Evolutionary conservation across 192 early-diverging fungal species (phyloP).

Genomic region (Chytriomyces hyalinus): DNA sequence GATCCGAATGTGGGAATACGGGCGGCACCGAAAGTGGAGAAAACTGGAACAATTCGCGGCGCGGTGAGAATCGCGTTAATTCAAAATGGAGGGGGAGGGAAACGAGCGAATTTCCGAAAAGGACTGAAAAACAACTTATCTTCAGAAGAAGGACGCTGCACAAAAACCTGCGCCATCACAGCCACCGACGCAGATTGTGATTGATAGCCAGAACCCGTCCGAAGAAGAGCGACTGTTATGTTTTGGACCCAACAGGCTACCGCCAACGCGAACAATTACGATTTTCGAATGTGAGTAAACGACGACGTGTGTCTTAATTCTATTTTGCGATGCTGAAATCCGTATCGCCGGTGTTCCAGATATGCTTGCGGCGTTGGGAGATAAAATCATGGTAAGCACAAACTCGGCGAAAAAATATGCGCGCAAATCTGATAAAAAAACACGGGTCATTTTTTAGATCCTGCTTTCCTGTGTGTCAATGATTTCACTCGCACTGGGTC

Average conservation of each 20-base stretch:
- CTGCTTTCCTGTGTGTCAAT: slow-evolving; percentile 83
- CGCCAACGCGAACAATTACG: slow-evolving; percentile 40
- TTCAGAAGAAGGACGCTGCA: neutral
- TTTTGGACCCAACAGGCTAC: slow-evolving; percentile 54
- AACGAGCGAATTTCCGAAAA: too few relatives aligned
- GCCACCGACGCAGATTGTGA: slow-evolving; percentile 16
- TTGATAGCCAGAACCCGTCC: neutral
- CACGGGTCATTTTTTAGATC: slow-evolving; percentile 53
- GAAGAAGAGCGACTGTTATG: slow-evolving; percentile 7
- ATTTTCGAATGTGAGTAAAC: slow-evolving; percentile 46
- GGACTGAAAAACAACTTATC: neutral
- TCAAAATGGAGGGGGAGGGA: neutral
- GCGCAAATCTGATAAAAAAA: neutral
- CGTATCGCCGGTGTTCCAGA: slow-evolving; percentile 1
- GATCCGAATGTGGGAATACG: slow-evolving; percentile 28
- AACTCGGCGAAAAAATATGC: too few relatives aligned
- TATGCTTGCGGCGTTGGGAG: slow-evolving; percentile 46
- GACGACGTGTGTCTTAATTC: neutral
- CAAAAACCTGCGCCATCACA: neutral
- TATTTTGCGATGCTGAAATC: slow-evolving; percentile 5
- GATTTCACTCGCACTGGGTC: slow-evolving; percentile 82
- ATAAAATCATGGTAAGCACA: slow-evolving; percentile 53
- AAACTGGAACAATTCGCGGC: neutral
- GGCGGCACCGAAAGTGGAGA: neutral
- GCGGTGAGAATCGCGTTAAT: neutral